phyloP scores from a whole-genome alignment of 106 monocot genomes.

The Cymbidium sinense region DNA sequence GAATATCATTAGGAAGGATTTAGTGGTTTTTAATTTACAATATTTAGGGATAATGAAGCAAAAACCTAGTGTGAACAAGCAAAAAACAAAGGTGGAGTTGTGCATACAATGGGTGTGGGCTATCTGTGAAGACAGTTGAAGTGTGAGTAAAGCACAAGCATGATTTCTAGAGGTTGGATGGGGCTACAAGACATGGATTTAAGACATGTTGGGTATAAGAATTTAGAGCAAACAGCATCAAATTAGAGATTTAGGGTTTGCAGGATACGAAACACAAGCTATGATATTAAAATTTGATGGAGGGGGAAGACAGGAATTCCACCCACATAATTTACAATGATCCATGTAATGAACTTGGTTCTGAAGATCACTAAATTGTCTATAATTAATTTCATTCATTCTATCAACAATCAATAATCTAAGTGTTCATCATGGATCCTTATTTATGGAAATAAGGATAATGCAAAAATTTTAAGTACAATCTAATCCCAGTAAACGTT shows the following conservation, averaged over 20 bases:
- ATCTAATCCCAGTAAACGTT: not conserved
- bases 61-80: too few species aligned
- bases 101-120: too few species aligned
- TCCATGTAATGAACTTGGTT: not conserved
- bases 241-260: not conserved
- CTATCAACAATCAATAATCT: too few species aligned
- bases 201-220: not conserved
- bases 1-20: too few species aligned
- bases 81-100: too few species aligned
- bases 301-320: not conserved
- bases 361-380: too few species aligned
- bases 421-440: not conserved
- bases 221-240: not conserved
- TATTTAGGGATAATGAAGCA: too few species aligned
- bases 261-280: not conserved
- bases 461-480: not conserved
- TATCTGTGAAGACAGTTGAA: too few species aligned
- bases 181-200: not conserved
- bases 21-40: too few species aligned
- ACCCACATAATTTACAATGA: not conserved
- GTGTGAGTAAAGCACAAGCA: too few species aligned
- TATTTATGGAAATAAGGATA: not conserved
- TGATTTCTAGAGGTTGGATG: too few species aligned
- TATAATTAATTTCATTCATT: not conserved
- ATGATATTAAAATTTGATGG: not conserved